These are phyloP conservation scores for Sideroxylon spinosum DNA, from an alignment of 179 eudicot genomes.

Conservation along the genomic window DNA sequence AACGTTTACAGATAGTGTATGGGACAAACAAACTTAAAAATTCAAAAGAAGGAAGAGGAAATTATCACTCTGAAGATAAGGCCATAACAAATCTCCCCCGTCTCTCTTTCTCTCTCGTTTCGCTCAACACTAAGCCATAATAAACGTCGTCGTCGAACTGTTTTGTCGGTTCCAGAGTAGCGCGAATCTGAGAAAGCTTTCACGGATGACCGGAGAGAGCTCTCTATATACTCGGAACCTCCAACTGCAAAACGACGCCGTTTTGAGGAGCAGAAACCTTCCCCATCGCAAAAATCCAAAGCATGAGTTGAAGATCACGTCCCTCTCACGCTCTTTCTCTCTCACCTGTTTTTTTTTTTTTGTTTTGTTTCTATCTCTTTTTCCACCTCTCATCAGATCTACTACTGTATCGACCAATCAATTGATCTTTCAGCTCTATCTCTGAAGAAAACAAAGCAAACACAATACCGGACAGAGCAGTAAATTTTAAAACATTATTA, in stretches of 20 bases:
- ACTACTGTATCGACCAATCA: not conserved
- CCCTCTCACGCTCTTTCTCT: not conserved
- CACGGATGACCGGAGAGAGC: not conserved
- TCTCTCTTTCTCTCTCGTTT: too few species aligned
- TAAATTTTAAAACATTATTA: not conserved
- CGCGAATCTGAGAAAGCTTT: not conserved
- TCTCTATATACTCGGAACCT: not conserved
- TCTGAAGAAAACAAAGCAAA: not conserved
- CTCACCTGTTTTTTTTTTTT: not conserved
- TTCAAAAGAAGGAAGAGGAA: too few species aligned
- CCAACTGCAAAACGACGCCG: not conserved
- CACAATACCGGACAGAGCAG: too few species aligned
- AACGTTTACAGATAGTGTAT: too few species aligned
- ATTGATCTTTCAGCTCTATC: not conserved
- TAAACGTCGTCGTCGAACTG: not conserved
- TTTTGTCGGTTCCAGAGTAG: not conserved
- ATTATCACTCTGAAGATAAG: too few species aligned
- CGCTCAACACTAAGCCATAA: too few species aligned
- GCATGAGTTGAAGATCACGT: conserved; percentile 16
- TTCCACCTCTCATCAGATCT: too few species aligned
- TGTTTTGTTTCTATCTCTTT: conserved; percentile 10
- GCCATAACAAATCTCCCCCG: too few species aligned
- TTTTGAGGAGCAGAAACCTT: not conserved
- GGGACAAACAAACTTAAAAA: too few species aligned
- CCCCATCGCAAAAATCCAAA: conserved; percentile 13